Base-by-base conservation (phyloP, 2,329 filamentous ascomycete genomes). In the Ceratocystis diversiconidia region DNA sequence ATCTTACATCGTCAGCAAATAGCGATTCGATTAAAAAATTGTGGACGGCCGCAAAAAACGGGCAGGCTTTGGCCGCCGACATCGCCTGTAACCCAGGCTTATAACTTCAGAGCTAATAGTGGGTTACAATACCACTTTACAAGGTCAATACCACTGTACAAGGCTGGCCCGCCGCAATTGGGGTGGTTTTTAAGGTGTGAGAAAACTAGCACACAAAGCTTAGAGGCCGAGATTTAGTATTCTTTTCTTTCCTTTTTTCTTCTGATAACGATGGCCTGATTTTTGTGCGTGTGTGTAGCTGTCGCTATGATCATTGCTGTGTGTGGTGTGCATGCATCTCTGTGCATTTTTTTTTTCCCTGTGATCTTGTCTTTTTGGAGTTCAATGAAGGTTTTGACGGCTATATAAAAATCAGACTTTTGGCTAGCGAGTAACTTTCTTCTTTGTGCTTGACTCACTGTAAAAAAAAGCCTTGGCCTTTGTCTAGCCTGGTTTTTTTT, bases 261-360 rank as follows among this genome's bases (percentile, higher is more conserved):
- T 12, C 28, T 30, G 36, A 15, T 63, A 32, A 36, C 30, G 7
- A 17, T 19, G 57, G 43, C 15, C 43, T 62, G 41, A 61, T 48
- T 65, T 61, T 32, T 41, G 36, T 4, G 36, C 3, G 36, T 41
- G 5, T 32, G 30, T 7, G 10, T 41, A 3, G 36, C 10, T 41
- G 36, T 15, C 36, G 36, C 3, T 41, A 15, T 41, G 36, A 15
- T 41, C 36, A 41, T 41, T 4, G 36, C 3, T 41, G 10, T 15
- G 36, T 63, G 32, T 19, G 52, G 30, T 36, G 28, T 55, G 44
- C 52, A 28, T 25, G 57, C 17, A 61, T 62, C 69, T 70, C 30
- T 32, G 30, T 32, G 6, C 30, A 7, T 69, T 72, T 70, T 71
- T 70, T 70, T 68, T 69, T 68, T 71, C 70, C 70, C 70, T 72